Evolutionary conservation across 1,284 basidiomycete genomes (phyloP).

Genomic region (Blastosporella zonata): DNA sequence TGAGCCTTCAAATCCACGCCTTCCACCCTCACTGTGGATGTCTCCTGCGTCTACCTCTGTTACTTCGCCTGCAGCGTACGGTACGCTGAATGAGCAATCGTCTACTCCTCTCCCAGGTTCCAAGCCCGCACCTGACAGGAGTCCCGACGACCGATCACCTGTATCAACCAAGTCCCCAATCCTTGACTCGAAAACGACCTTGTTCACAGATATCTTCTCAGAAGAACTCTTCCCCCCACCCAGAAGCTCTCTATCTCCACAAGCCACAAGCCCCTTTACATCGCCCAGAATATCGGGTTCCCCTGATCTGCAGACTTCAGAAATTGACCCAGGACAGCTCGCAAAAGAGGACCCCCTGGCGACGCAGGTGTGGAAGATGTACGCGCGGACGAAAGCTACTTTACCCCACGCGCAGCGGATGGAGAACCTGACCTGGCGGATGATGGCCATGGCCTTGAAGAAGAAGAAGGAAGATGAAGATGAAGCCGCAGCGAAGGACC

Average conservation of each 20-base stretch:
- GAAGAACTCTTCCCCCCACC: conserved; percentile 59
- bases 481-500: conserved; percentile 27
- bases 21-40: conserved; percentile 81
- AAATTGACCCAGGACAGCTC: conserved; percentile 56
- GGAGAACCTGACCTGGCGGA: conserved; percentile 97
- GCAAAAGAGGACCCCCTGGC: conserved; percentile 87
- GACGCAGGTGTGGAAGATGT: conserved; percentile 97
- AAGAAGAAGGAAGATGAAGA: conserved; percentile 80
- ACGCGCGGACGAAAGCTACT: conserved; percentile 82
- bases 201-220: conserved; percentile 69
- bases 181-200: conserved; percentile 51
- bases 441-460: conserved; percentile 94
- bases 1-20: conserved; percentile 51
- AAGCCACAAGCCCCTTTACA: conserved; percentile 49
- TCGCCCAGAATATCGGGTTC: conserved; percentile 66
- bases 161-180: conserved; percentile 43
- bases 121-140: conserved; percentile 29
- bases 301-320: conserved; percentile 52
- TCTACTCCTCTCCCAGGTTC: conserved; percentile 31
- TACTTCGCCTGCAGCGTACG: conserved; percentile 23
- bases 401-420: conserved; percentile 91
- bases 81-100: conserved; percentile 29
- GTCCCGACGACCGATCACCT: conserved; percentile 29
- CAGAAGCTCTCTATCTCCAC: conserved; percentile 39
- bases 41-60: conserved; percentile 56